Evolutionary conservation across 495 filamentous ascomycete genomes (phyloP), one percentile per base, ranked within the genome.

Genomic region (Talaromyces wortmannii): DNA sequence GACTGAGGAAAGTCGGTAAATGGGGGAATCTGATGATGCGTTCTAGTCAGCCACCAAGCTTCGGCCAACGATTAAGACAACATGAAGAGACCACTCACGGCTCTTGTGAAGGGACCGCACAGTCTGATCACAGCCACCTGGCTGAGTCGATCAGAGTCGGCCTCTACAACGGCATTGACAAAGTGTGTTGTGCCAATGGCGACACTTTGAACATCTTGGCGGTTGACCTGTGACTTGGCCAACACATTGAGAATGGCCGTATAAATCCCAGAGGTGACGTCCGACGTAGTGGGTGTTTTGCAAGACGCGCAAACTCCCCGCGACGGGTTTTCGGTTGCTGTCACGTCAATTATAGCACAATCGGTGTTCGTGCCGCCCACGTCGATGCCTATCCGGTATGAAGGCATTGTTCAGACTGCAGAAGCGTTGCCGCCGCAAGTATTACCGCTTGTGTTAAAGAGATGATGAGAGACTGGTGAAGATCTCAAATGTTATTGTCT

Each of bases 151-250:
- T 69, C 56, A 13, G 71, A 64, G 62, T 86, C 81, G 7, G 74
- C 65, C 61, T 84, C 78, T 7, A 84, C 70, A 36, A 86, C 79
- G 7, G 83, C 82, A 62, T 86, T 86, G 56, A 86, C 76, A 63
- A 84, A 86, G 59, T 81, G 78, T 0, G 82, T 85, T 2, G 83
- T 86, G 13, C 83, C 83, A 55, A 86, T 80, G 18, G 80, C 82
- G 5, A 85, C 79, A 53, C 74, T 78, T 8, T 75, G 75, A 13
- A 86, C 70, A 29, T 73, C 56, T 2, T 61, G 59, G 6, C 71
- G 61, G 11, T 62, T 56, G 46, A 82, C 67, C 18, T 49, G 56
- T 3, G 74, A 65, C 11, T 70, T 64, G 40, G 65, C 33, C 50
- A 83, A 66, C 54, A 82, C 76, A 31, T 67, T 63, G 7, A 66